Conservation (phyloP, 31 red algal species). For the Bonnemaisonia californica region DNA sequence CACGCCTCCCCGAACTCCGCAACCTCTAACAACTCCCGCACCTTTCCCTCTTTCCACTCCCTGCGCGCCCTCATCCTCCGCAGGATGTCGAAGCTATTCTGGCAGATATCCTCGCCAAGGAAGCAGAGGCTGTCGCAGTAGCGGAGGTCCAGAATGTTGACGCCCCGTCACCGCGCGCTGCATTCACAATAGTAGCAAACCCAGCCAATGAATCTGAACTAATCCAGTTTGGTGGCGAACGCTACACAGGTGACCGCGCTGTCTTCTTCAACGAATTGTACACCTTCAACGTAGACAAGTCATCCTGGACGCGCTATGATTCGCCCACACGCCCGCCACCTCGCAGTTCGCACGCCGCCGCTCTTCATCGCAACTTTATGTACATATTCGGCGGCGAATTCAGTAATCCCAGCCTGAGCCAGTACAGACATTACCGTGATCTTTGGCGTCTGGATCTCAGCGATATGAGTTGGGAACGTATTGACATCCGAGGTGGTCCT, state of each 20-base stretch:
- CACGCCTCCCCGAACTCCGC: neutral
- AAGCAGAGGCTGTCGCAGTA: slow-evolving; percentile 63
- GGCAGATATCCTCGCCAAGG: slow-evolving; percentile 77
- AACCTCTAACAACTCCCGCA: neutral
- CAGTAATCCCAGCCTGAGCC: slow-evolving; percentile 63
- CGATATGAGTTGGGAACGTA: slow-evolving; percentile 73
- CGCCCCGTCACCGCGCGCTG: slow-evolving; percentile 68
- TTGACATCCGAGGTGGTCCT: slow-evolving; percentile 81
- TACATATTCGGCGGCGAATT: slow-evolving; percentile 88
- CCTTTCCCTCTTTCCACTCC: too few relatives aligned
- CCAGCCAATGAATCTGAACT: slow-evolving; percentile 65
- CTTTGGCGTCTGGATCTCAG: slow-evolving; percentile 76
- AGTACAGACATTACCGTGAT: slow-evolving; percentile 77
- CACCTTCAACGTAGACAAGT: slow-evolving; percentile 66
- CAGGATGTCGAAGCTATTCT: slow-evolving; percentile 88
- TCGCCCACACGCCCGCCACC: slow-evolving; percentile 73
- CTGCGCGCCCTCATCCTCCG: too few relatives aligned
- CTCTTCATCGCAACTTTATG: slow-evolving; percentile 67
- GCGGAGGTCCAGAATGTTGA: slow-evolving; percentile 55
- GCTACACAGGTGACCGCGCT: slow-evolving; percentile 71
- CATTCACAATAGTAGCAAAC: slow-evolving; percentile 64
- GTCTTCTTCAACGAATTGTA: slow-evolving; percentile 70
- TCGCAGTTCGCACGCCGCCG: slow-evolving; percentile 64
- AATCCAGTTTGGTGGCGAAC: slow-evolving; percentile 81
- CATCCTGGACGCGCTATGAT: slow-evolving; percentile 67